Base-by-base conservation (phyloP, 495 filamentous ascomycete species). In the Lophiotrema nucula region DNA sequence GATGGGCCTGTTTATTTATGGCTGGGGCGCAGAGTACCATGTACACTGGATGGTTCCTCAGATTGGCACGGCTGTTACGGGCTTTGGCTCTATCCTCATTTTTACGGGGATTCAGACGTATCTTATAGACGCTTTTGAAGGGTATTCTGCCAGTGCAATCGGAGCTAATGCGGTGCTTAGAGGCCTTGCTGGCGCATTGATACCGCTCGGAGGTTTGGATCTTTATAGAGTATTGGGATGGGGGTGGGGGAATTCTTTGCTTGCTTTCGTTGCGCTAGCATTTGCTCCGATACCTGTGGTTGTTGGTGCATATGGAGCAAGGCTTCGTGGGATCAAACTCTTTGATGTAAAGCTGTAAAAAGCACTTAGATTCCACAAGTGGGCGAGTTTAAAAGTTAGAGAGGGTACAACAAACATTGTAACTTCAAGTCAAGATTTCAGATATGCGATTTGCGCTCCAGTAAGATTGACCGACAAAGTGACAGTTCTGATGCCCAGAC, bases 91-190 rank as follows among this genome's bases (percentile, higher is more conserved):
- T n/a, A n/a, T n/a, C n/a, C n/a, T 50, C 24, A 56, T 52, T n/a
- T 64, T 69, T 48, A 63, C 71, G 67, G 51, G 55, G 23, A 60
- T 69, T 37, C 67, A 69, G 51, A 70, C 69, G 4, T 71, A 73
- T 46, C 44, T 72, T 0, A 49, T 73, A 8, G 69, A 73, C 37
- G 54, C 65, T 4, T 73, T 58, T 52, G 33, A 42, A 12, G 46
- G 55, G 2, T 61, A 73, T 49, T 69, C 70, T 24, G 69, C 70
- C 2, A 62, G 50, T 11, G 69, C 67, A 0, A 66, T 67, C 25
- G 69, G 63, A n/a, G 70, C 70, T 10, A 71, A 67, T 45, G 65
- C 67, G 4, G 61, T 73, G 0, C 57, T 71, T 19, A 42, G 70
- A 12, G 53, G 48, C 13, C 44, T 70, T 16, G 47, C 67, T 19